Evolutionary conservation across 768 basidiomycete species (phyloP), one percentile per base, ranked within the genome.

Genomic region (Gymnopilus dilepis): DNA sequence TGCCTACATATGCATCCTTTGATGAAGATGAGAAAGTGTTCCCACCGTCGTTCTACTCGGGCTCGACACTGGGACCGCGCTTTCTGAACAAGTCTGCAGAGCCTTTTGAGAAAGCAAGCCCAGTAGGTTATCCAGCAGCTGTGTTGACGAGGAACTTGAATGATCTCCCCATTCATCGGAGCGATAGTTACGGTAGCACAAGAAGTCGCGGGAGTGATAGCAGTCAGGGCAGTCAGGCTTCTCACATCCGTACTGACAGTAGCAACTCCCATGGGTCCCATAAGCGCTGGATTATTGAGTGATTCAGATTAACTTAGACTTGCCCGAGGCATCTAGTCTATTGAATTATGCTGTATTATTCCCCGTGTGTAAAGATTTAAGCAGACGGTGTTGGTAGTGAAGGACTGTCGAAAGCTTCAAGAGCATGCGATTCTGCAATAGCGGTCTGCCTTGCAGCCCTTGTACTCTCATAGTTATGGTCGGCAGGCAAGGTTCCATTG

Each of bases 221-320:
- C 19, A 76, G 74, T 30, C 54, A 60, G 12, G 13, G 66, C 19
- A 76, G 74, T 30, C 54, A 60, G 12, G 13, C 72, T 54, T 70
- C 73, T 19, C 72, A 74, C 41, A 45, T 55, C 34, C 64, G 58
- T 21, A 69, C 69, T 31, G 73, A 76, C 54, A 64, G 66, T 26
- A 66, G 67, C 53, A 70, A 77, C 56, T 67, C 67, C 53, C 77
- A 69, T 38, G 68, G 73, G 54, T 74, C 76, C 55, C 71, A 74
- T 61, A 78, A 80, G 65, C 82, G 85, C 55, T 86, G 84, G 85
- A 77, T 84, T 60, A 86, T 87, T 61, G 85, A 86, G 73, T 86
- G 71, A 81, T 66, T 51, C 50, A 52, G 53, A 63, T 52, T 52
- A 51, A 56, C 38, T 22, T 45, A 21, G 45, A 38, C 37, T 17